Evolutionary conservation across 2,329 filamentous ascomycete species (phyloP).

Genomic region (Moelleriella libera): DNA sequence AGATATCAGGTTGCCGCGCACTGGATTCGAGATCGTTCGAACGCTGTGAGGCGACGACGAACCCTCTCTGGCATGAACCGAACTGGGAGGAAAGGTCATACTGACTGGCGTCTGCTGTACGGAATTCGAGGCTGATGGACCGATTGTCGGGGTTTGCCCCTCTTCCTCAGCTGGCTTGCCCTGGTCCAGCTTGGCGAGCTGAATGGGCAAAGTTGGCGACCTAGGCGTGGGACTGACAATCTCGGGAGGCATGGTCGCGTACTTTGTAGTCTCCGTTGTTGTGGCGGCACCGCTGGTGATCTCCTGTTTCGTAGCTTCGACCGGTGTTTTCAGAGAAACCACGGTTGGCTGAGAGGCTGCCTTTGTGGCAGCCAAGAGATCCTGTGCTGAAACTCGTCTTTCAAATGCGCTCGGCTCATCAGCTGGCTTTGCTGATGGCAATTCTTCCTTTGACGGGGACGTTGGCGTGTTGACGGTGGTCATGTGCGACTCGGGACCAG

Average conservation of each 20-base stretch:
- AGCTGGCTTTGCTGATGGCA: conserved; percentile 4
- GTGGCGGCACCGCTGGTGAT: background rate
- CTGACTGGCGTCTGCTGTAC: too few relatives aligned
- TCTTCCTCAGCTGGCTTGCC: conserved; percentile 7
- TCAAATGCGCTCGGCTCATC: conserved; percentile 7
- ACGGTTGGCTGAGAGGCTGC: conserved; percentile 6
- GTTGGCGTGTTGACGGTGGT: background rate
- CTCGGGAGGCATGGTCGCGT: conserved; percentile 13
- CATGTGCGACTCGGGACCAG: too few relatives aligned
- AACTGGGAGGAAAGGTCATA: background rate
- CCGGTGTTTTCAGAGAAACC: background rate
- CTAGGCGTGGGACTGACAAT: conserved; percentile 18
- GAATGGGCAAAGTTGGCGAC: conserved; percentile 37
- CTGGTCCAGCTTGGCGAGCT: conserved; percentile 27
- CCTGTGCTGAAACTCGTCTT: conserved; percentile 15
- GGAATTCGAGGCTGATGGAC: too few relatives aligned
- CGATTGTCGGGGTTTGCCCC: background rate
- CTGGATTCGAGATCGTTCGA: conserved; percentile 34
- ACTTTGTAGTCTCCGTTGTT: conserved; percentile 9
- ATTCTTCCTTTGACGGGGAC: background rate
- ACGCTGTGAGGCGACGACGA: conserved; percentile 13
- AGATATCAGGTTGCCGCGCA: conserved; percentile 27
- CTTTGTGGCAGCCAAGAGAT: conserved; percentile 9
- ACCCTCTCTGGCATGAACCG: background rate
- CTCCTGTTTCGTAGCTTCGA: background rate